Percentiles rank a stretch among this genome's conserved stretches.
Evolutionary conservation across 257 asterid genomes (phyloP).

Genomic region (Forsythia suspensa): DNA sequence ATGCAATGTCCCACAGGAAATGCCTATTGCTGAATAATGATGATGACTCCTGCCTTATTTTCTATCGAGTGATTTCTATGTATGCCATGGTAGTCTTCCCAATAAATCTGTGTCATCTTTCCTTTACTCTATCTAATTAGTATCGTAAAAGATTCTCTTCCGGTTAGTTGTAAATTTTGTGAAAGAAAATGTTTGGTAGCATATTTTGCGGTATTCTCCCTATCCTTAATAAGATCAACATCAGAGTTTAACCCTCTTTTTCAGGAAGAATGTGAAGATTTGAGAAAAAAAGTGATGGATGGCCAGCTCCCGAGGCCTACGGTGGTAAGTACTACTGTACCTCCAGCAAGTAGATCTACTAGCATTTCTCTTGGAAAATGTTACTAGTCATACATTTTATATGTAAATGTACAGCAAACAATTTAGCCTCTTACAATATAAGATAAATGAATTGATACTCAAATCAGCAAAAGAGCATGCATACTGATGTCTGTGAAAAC

Average conservation of each 20-base stretch:
- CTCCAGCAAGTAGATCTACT: slow-evolving; percentile 1
- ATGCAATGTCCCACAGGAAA: neutral
- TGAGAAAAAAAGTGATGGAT: slow-evolving; percentile 49
- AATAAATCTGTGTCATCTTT: neutral
- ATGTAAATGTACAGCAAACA: neutral
- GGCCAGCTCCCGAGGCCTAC: slow-evolving; percentile 70
- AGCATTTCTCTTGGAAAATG: neutral
- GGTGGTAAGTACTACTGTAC: slow-evolving; percentile 48
- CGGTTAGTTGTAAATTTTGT: neutral
- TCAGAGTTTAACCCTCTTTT: slow-evolving; percentile 8
- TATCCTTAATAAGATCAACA: neutral
- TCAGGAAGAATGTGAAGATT: slow-evolving; percentile 77
- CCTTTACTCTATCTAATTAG: neutral
- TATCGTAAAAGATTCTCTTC: neutral
- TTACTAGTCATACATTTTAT: neutral
- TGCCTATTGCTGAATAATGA: neutral
- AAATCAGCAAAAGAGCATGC: neutral
- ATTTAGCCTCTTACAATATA: neutral
- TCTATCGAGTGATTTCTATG: neutral
- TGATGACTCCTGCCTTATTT: neutral
- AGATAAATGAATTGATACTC: neutral
- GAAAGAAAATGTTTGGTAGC: neutral
- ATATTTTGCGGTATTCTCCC: neutral
- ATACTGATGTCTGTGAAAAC: neutral
- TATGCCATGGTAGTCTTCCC: neutral